Evolutionary conservation across 2,329 filamentous ascomycete species (phyloP), one percentile per base, ranked within the genome.

Genomic region (Aspergillus awamori): DNA sequence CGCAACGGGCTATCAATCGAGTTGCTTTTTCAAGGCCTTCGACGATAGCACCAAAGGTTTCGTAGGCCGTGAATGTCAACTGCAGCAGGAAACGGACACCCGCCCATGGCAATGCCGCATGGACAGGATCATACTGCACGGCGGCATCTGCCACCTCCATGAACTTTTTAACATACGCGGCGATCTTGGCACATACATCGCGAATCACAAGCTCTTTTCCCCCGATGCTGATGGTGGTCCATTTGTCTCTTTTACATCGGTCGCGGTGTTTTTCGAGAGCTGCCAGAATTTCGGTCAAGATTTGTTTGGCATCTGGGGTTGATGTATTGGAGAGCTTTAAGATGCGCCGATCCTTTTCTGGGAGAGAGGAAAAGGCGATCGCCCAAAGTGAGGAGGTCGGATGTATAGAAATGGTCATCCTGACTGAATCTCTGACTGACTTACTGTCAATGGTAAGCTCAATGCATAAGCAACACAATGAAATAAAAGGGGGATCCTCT

Each of bases 51-150:
- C 30, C 49, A 26, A 20, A 30, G 5, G 49, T 20, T 28, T 53
- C 30, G 22, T 38, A 53, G 3, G 17, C 49, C 0, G 2, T 33
- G 3, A 55, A n/a, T 0, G 38, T 38, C 1, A 57, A 15, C n/a
- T 57, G 20, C 22, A 57, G 17, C 20, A 57, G 17, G 2, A 57
- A 49, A 8, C 54, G 3, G 15, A 57, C 28, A 15, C 24, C 54
- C 3, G 54, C 54, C 54, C 54, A 57, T 3, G 54, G 54, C 5
- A 57, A 26, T 11, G 54, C 24, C 0, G 54, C 54, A 39, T 57
- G 54, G 1, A 17, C 41, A 2, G 54, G 54, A 28, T 57, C 54
- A 49, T 1, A 2, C 13, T 48, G 41, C 20, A 57, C 43, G 3
- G 28, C 54, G 2, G 38, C 28, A 17, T 57, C 54, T 5, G 17